A percentile compares a stretch with the other conserved stretches of the same genome.
phyloP scores from a whole-genome alignment of 768 basidiomycete genomes.

The Pleurotus tuber-regium region DNA sequence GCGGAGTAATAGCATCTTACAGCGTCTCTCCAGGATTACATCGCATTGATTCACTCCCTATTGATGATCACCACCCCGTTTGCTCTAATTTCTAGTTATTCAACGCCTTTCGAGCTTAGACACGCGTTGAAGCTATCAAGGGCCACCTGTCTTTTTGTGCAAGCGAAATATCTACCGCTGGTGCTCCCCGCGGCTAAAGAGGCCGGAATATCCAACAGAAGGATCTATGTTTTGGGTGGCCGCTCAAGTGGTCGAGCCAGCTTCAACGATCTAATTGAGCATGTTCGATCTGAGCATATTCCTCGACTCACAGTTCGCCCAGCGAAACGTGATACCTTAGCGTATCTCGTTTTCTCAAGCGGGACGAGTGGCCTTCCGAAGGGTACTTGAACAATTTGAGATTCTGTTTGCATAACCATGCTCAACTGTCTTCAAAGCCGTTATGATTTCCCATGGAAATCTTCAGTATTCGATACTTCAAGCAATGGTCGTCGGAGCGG shows the following conservation, averaged over 20 bases:
- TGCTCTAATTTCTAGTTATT: constrained; percentile 49
- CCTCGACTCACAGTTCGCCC: constrained; percentile 41
- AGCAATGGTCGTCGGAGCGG: constrained; percentile 26
- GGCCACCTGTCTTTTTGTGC: constrained; percentile 53
- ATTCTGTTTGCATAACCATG: background rate
- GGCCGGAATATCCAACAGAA: constrained; percentile 32
- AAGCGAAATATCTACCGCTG: constrained; percentile 38
- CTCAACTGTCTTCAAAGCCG: constrained; percentile 37
- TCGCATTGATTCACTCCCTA: constrained; percentile 47
- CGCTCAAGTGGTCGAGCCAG: constrained; percentile 34
- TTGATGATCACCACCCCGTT: constrained; percentile 50
- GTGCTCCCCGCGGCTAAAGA: constrained; percentile 36
- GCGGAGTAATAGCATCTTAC: background rate
- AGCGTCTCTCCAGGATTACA: constrained; percentile 44
- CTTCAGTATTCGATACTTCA: constrained; percentile 45
- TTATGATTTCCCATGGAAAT: constrained; percentile 76
- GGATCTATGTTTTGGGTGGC: constrained; percentile 50
- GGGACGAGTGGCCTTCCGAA: constrained; percentile 78
- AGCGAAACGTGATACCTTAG: constrained; percentile 52
- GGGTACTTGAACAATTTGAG: constrained; percentile 34
- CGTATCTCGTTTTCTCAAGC: constrained; percentile 74
- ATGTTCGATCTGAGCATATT: constrained; percentile 32
- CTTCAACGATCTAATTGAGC: constrained; percentile 40
- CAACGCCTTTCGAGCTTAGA: constrained; percentile 55
- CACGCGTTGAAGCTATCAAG: constrained; percentile 46